phyloP scores from a whole-genome alignment of 345 rosid species.

The Syzygium grande region DNA sequence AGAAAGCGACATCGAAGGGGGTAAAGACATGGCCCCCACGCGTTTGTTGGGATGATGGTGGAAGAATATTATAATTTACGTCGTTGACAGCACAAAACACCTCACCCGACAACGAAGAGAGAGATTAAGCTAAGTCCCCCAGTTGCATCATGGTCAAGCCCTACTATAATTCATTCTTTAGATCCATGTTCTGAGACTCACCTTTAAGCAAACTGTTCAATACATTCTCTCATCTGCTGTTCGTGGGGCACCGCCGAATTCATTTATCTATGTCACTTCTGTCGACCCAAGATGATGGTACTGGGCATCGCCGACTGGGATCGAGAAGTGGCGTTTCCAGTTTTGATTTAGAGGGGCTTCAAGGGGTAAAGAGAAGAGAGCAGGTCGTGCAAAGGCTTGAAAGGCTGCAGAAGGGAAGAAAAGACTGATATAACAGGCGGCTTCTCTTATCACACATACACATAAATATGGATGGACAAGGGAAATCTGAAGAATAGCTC shows the following conservation, averaged over 20 bases:
- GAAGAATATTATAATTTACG: background rate
- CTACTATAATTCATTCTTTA: background rate
- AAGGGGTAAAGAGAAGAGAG: background rate
- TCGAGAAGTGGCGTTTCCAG: background rate
- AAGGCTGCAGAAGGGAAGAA: background rate
- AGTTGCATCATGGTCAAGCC: background rate
- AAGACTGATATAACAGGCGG: background rate
- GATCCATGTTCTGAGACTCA: background rate
- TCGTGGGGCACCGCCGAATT: background rate
- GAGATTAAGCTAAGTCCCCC: background rate
- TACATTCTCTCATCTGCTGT: background rate
- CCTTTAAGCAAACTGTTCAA: background rate
- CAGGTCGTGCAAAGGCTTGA: background rate
- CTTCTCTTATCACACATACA: background rate
- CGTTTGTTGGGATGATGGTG: background rate
- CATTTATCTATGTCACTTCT: background rate
- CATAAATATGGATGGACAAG: background rate
- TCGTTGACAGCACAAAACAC: background rate
- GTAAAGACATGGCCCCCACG: background rate
- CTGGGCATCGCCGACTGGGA: background rate
- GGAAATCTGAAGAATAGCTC: background rate
- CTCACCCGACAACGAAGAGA: background rate
- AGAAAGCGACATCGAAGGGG: background rate
- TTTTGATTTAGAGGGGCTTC: background rate
- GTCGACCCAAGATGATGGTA: background rate